phyloP scores from a whole-genome alignment of 2,329 filamentous ascomycete species.

The Colletotrichum lindemuthianum region DNA sequence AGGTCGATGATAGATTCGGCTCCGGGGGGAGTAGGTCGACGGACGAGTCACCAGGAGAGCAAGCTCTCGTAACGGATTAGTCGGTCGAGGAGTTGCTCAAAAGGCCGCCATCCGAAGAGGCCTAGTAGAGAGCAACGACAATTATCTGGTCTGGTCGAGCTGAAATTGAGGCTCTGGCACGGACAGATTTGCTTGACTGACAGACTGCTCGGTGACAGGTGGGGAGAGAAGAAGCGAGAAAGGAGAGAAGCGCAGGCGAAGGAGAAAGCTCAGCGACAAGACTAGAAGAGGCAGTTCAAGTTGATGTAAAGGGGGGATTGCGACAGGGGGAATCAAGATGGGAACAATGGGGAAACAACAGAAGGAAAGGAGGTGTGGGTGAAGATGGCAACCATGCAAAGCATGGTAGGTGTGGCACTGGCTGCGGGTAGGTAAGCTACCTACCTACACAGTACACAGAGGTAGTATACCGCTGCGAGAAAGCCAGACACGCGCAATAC shows the following conservation, averaged over 20 bases:
- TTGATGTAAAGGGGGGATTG: constrained; percentile 29
- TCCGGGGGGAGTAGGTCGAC: background rate
- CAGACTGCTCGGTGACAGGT: constrained; percentile 33
- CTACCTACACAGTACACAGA: background rate
- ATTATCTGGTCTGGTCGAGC: constrained; percentile 28
- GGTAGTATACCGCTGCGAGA: background rate
- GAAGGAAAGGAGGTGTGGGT: constrained; percentile 3
- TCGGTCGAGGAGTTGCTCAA: constrained; percentile 25
- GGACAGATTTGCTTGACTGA: constrained; percentile 31
- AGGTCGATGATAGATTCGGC: constrained; percentile 2
- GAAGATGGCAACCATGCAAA: background rate
- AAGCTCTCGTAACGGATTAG: constrained; percentile 32
- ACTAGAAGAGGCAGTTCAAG: constrained; percentile 34
- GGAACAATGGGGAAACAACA: constrained; percentile 3
- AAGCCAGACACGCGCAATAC: background rate
- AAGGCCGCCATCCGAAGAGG: constrained; percentile 33
- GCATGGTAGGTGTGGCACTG: background rate
- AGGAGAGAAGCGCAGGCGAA: constrained; percentile 12
- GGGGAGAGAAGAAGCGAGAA: constrained; percentile 35
- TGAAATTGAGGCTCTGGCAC: constrained; percentile 29
- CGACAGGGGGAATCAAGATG: constrained; percentile 14
- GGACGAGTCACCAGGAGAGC: constrained; percentile 27
- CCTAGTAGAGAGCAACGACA: constrained; percentile 17
- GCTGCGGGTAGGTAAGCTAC: background rate
- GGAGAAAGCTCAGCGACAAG: constrained; percentile 27